phyloP scores from a whole-genome alignment of 192 early-diverging fungal genomes.

The Linnemannia schmuckeri region DNA sequence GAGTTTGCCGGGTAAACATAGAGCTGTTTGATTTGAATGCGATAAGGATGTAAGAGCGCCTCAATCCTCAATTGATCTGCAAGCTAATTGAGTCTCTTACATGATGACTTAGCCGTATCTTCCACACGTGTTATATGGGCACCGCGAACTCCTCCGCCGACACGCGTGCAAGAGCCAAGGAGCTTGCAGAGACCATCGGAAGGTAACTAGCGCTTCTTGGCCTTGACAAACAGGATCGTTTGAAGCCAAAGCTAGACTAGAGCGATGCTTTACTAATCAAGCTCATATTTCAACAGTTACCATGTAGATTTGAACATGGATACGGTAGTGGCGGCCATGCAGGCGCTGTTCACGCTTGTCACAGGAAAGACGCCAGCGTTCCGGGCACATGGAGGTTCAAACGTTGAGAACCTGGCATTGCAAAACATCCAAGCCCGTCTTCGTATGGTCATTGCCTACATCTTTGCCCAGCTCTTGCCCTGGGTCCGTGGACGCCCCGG shows the following conservation, averaged over 20 bases:
- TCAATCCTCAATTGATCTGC: background rate
- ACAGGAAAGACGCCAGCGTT: constrained; percentile 83
- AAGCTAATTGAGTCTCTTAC: background rate
- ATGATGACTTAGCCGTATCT: constrained; percentile 69
- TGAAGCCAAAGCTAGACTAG: background rate
- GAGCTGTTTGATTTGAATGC: background rate
- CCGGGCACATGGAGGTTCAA: constrained; percentile 86
- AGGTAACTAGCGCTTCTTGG: constrained; percentile 50
- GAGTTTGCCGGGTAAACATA: constrained; percentile 79
- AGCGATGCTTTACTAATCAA: background rate
- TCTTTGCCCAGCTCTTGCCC: constrained; percentile 95
- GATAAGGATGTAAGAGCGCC: too few species aligned
- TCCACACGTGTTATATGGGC: constrained; percentile 98
- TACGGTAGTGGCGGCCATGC: constrained; percentile 78
- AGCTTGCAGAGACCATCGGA: constrained; percentile 85
- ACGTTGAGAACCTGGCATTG: constrained; percentile 92
- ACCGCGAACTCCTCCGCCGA: constrained; percentile 91
- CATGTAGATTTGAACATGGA: constrained; percentile 95
- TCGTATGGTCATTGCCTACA: constrained; percentile 95
- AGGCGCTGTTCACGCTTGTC: constrained; percentile 79
- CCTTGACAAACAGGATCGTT: background rate
- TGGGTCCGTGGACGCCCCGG: constrained; percentile 82
- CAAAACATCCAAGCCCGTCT: constrained; percentile 98
- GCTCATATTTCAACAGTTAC: constrained; percentile 68
- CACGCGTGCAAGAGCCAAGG: constrained; percentile 83